These are phyloP conservation scores for Oryza longistaminata DNA, from an alignment of 176 grass and related monocot species.

Conservation along the genomic window DNA sequence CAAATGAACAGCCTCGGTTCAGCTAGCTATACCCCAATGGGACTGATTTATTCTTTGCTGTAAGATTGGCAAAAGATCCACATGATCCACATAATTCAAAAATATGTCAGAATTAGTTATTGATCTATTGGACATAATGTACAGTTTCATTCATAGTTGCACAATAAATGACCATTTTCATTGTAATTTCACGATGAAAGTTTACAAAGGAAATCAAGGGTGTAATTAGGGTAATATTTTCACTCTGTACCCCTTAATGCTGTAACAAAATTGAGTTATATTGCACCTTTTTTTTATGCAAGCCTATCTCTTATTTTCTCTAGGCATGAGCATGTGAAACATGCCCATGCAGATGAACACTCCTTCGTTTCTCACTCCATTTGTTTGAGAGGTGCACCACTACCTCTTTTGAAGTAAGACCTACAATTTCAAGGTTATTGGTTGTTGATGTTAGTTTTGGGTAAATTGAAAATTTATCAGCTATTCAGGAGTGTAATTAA, in stretches of 20 bases:
- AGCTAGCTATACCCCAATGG: background rate
- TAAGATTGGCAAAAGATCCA: background rate
- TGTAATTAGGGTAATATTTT: background rate
- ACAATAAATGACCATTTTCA: background rate
- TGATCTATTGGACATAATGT: background rate
- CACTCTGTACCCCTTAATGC: background rate
- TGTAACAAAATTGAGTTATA: background rate
- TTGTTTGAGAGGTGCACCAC: too few relatives aligned
- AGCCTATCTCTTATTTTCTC: background rate
- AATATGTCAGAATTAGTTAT: background rate
- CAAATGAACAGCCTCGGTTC: background rate
- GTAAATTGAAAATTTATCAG: too few relatives aligned
- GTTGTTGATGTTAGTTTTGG: too few relatives aligned
- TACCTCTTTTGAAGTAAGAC: too few relatives aligned
- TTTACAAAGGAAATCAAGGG: too few relatives aligned
- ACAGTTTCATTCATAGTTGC: background rate
- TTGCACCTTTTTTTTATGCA: slow-evolving; percentile 6
- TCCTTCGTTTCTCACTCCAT: background rate
- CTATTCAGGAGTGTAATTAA: too few relatives aligned
- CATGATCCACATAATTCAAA: slow-evolving; percentile 5
- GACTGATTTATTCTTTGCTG: background rate
- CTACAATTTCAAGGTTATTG: too few relatives aligned
- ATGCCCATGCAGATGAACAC: background rate
- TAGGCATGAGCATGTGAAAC: background rate
- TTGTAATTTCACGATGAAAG: background rate